Evolutionary conservation across 495 filamentous ascomycete species (phyloP).

Genomic region (Copromyces sp.): DNA sequence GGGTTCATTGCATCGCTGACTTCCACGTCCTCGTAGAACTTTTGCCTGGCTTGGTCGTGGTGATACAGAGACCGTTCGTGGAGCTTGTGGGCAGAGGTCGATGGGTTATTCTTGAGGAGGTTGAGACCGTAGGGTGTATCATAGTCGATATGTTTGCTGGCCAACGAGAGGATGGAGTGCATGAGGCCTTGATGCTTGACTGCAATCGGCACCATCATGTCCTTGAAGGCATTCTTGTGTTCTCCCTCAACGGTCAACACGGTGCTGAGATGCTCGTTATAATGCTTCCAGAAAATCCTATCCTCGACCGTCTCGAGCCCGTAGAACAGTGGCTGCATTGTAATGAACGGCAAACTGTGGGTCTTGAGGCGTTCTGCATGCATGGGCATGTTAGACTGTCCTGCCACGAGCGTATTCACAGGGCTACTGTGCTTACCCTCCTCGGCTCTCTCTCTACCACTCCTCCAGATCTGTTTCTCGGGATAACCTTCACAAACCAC

Average conservation of each 20-base stretch:
- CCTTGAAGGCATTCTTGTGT: conserved; percentile 80
- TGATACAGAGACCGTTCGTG: conserved; percentile 43
- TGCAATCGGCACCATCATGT: conserved; percentile 79
- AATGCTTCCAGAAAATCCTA: conserved; percentile 76
- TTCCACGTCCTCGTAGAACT: conserved; percentile 40
- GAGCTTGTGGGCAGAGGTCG: conserved; percentile 31
- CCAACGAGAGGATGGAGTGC: conserved; percentile 83
- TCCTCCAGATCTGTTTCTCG: conserved; percentile 80
- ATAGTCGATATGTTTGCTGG: conserved; percentile 68
- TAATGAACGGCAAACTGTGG: conserved; percentile 43
- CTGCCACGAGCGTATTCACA: background rate
- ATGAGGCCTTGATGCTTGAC: conserved; percentile 75
- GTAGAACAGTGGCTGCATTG: conserved; percentile 69
- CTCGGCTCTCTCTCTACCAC: conserved; percentile 65
- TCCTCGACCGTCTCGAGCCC: conserved; percentile 82
- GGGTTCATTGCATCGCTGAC: conserved; percentile 27
- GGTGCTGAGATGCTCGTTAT: conserved; percentile 67
- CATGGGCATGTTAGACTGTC: conserved; percentile 17
- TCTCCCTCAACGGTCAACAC: conserved; percentile 79
- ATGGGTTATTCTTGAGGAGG: conserved; percentile 33
- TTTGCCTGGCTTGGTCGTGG: conserved; percentile 50
- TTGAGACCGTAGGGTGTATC: conserved; percentile 38
- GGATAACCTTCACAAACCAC: conserved; percentile 89
- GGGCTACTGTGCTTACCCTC: conserved; percentile 44
- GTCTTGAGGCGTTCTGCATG: conserved; percentile 32